Evolutionary conservation across 768 basidiomycete species (phyloP), one percentile per base, ranked within the genome.

Genomic region (Suillus sp.): DNA sequence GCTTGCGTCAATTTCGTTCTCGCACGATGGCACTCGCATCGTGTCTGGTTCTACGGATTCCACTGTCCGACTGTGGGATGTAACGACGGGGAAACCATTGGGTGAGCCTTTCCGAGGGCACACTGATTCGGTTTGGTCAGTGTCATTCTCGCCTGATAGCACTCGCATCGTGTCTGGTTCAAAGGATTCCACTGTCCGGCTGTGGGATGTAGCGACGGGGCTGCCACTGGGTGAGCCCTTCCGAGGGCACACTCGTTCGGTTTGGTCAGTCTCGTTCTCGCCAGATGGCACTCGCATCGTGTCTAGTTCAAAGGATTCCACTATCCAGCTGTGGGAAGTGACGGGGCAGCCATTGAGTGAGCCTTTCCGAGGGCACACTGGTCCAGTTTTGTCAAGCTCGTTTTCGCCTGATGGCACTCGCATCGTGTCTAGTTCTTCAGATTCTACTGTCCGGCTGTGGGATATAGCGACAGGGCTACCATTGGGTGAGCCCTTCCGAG

Each of bases 11-110:
- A 25, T 61, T 4, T 38, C 67, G 11, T 64, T 66, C 50, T 55
- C 43, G 14, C 18, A 35, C 40, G 42, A 66, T 45, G 68, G 71
- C 11, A 63, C 20, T 14, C 30, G 51, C 14, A 53, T 74, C 42
- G 64, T 63, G 9, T 68, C 71, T 25, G 66, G 68, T 9, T 71
- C 70, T 5, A 0, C 13, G 0, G 70, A 71, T 62, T 54, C 47
- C 4, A 67, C 63, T 14, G 47, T 73, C 27, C 32, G 58, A 2
- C 7, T 68, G 22, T 73, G 72, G 73, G 61, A 71, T 65, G 64
- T 62, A 10, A 48, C 60, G 20, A 70, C 59, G 13, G 62, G 62
- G 9, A 25, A 48, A 11, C 22, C 35, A 56, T 11, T 50, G 18
- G 32, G 30, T 27, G 40, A 42, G 40, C 27, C 64, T 20, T 18